These are phyloP conservation scores for Bacterosira constricta DNA, from an alignment of 108 stramenopile species.

Conservation along the genomic window DNA sequence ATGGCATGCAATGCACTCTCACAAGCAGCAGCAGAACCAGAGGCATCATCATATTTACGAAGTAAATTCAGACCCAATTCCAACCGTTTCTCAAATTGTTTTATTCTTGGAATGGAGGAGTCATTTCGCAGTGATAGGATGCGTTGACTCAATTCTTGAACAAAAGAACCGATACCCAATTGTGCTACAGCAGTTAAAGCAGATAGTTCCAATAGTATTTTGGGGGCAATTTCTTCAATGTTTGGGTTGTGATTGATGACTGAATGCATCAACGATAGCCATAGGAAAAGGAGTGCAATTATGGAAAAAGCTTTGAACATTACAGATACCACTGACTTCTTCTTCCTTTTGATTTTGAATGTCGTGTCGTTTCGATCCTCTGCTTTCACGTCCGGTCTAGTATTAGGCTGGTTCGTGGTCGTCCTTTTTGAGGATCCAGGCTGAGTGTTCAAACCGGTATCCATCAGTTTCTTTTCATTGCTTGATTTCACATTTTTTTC, in stretches of 20 bases:
- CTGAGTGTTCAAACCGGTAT: no score
- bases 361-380: no score
- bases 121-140: no score
- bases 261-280: not conserved
- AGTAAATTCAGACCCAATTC: not conserved
- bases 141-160: not conserved
- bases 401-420: no score
- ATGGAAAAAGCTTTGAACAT: not conserved
- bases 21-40: constrained; percentile 25
- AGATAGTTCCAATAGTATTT: not conserved
- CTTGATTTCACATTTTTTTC: no score
- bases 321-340: not conserved
- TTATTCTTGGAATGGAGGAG: no score
- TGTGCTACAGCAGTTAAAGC: not conserved
- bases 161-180: not conserved
- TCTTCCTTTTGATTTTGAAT: not conserved
- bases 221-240: not conserved
- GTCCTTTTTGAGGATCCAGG: no score
- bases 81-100: not conserved
- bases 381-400: no score
- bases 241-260: not conserved
- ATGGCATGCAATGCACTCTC: constrained; percentile 14
- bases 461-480: no score
- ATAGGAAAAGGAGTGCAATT: not conserved
- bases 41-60: constrained; percentile 21